A percentile compares a stretch with the other conserved stretches of the same genome.
Conservation (phyloP, 2,329 filamentous ascomycete genomes). For the Calonectria pseudoturangicola region DNA sequence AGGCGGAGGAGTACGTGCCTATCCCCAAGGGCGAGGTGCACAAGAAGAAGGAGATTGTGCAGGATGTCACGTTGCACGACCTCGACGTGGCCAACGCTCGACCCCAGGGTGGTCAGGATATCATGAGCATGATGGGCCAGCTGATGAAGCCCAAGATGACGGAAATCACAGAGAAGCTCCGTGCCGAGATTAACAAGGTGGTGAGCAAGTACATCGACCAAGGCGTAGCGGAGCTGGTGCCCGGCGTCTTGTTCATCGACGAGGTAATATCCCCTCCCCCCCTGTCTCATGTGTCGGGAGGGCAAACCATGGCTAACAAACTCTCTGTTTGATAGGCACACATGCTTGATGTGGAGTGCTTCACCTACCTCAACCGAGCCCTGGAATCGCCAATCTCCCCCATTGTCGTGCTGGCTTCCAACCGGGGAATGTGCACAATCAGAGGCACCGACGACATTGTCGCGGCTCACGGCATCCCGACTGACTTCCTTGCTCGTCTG, state of each 20-base stretch:
- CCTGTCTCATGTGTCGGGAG: slow-evolving; percentile 43
- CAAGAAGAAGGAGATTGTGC: slow-evolving; percentile 99
- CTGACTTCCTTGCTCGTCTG: slow-evolving; percentile 93
- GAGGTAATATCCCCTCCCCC: slow-evolving; percentile 76
- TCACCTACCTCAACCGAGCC: slow-evolving; percentile 99
- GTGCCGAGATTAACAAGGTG: slow-evolving; percentile 98
- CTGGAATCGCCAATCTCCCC: slow-evolving; percentile 95
- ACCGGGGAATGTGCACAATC: slow-evolving; percentile 94
- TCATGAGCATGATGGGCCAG: slow-evolving; percentile 99
- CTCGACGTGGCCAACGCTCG: slow-evolving; percentile 96
- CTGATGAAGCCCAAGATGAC: slow-evolving; percentile 99
- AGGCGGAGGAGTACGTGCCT: slow-evolving; percentile 98
- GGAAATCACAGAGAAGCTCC: slow-evolving; percentile 98
- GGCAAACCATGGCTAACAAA: slow-evolving; percentile 50
- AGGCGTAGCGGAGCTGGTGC: slow-evolving; percentile 97
- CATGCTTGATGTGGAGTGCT: slow-evolving; percentile 99
- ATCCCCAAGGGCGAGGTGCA: slow-evolving; percentile 99
- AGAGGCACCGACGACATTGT: slow-evolving; percentile 88
- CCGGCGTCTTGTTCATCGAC: slow-evolving; percentile 98
- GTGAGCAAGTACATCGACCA: slow-evolving; percentile 99
- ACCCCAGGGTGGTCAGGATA: slow-evolving; percentile 97
- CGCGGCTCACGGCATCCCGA: slow-evolving; percentile 93
- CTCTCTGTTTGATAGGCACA: slow-evolving; percentile 80
- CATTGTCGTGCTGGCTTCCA: slow-evolving; percentile 97
- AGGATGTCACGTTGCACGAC: slow-evolving; percentile 98